A percentile compares a stretch with the other conserved stretches of the same genome.
Evolutionary conservation across 306 rosid genomes (phyloP).

Genomic region (Prunus campanulata): DNA sequence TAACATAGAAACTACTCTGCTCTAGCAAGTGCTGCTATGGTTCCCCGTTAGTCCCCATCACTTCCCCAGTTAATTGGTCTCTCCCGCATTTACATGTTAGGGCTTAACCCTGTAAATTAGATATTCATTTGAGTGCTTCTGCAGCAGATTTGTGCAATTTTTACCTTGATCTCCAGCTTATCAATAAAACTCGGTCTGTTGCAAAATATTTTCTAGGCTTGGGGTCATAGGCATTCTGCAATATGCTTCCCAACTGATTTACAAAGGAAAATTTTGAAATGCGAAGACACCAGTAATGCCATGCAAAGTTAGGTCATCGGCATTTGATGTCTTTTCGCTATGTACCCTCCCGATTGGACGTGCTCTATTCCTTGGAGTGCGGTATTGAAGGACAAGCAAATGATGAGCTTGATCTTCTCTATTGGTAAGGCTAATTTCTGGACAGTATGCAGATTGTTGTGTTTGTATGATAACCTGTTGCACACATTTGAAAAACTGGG

Average conservation of each 20-base stretch:
- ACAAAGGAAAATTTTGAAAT: background rate
- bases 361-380: too few species aligned
- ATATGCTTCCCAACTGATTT: background rate
- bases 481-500: too few species aligned
- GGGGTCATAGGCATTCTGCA: background rate
- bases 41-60: background rate
- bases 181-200: background rate
- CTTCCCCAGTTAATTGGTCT: background rate
- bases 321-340: background rate
- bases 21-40: constrained; percentile 24
- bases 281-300: background rate
- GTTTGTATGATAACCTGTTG: too few species aligned
- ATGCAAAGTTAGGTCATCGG: background rate
- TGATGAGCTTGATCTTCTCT: too few species aligned
- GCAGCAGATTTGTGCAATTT: constrained; percentile 20
- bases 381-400: too few species aligned
- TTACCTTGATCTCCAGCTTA: constrained; percentile 7
- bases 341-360: too few species aligned
- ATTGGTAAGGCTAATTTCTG: too few species aligned
- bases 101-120: constrained; percentile 27
- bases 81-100: background rate
- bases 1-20: constrained; percentile 40
- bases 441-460: too few species aligned
- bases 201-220: background rate
- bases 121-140: constrained; percentile 26